Base-by-base conservation (phyloP, 441 rosid genomes). In the Omphalea diandra region DNA sequence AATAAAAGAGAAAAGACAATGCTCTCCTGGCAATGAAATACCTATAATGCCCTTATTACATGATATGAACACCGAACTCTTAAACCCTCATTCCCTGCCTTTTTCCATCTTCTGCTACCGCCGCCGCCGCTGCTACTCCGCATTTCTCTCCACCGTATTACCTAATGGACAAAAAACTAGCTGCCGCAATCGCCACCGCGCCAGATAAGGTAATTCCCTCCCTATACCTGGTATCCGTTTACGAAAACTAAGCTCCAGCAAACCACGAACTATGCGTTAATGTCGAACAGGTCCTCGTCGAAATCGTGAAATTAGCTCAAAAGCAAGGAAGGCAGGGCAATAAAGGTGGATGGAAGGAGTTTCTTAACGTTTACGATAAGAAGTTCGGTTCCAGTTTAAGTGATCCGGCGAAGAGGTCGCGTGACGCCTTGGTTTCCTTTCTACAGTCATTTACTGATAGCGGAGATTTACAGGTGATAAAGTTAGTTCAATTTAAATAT, bases 341-440 rank as follows among this genome's bases (percentile, higher is more conserved):
- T 0, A 67, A 79, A 2, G 99, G 98, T 64, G 81, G 72, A 27
- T 94, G 99, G 99, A 90, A 92, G 75, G 93, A 86, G 0, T 94
- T 94, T 72, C 70, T 94, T 24, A 80, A 84, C 31, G 57, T 43
- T 57, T 29, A 83, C 35, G 99, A 94, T 70, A 77, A 61, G 50
- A 83, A 80, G 65, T 31, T 85, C 1, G 99, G 98, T 33, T 72
- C 88, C 47, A 75, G 79, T 69, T 46, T 92, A 61, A 90, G 97
- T 77, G 99, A 94, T 75, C 98, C 99, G 4, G 69, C 89, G 2
- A 86, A 74, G 81, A 86, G 94, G 65, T 29, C 87, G 59, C 82
- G 47, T 46, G 88, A 89, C 7, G 75, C 76, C 0, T 74, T 92
- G 76, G 83, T 73, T 33, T 82, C 99, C 43, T 94, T 94, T 76